Conservation (phyloP, 148 eudicot genomes). For the Selenicereus undatus region DNA sequence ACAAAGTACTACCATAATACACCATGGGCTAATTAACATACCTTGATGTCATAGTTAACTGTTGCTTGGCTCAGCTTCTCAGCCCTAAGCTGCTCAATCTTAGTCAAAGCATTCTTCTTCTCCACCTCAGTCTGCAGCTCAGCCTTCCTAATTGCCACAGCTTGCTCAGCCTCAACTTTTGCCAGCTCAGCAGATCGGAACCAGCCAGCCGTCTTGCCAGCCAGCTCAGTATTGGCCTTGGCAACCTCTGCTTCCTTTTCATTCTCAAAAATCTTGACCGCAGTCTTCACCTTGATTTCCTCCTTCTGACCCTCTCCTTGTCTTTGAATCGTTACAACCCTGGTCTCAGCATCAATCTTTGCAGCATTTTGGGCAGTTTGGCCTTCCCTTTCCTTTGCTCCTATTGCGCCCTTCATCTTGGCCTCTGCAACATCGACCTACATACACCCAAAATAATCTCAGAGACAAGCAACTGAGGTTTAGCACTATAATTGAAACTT, state of each 20-base stretch:
- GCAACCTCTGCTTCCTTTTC: conserved; percentile 38
- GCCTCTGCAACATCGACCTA: conserved; percentile 49
- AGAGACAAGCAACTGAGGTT: no score
- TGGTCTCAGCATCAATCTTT: conserved; percentile 42
- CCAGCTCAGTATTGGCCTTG: conserved; percentile 34
- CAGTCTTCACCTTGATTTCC: conserved; percentile 29
- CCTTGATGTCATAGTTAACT: conserved; percentile 46
- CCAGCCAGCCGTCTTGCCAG: conserved; percentile 36
- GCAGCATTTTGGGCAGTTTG: conserved; percentile 41
- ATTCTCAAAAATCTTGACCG: conserved; percentile 29
- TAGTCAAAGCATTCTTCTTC: conserved; percentile 39
- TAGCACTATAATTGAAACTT: no score
- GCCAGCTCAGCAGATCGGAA: conserved; percentile 34
- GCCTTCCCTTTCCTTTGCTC: conserved; percentile 35
- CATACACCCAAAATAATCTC: background rate
- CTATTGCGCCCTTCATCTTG: conserved; percentile 42
- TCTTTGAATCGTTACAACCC: conserved; percentile 29
- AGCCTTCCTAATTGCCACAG: conserved; percentile 36
- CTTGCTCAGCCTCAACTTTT: conserved; percentile 38
- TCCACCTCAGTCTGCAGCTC: conserved; percentile 36
- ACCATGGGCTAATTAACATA: background rate
- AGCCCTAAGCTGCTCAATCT: conserved; percentile 44
- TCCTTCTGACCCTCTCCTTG: conserved; percentile 33
- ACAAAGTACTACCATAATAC: background rate
- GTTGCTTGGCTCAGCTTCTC: conserved; percentile 43